These are phyloP conservation scores for Stachybotrys chartarum DNA, from an alignment of 2,329 filamentous ascomycete genomes.

Conservation along the genomic window DNA sequence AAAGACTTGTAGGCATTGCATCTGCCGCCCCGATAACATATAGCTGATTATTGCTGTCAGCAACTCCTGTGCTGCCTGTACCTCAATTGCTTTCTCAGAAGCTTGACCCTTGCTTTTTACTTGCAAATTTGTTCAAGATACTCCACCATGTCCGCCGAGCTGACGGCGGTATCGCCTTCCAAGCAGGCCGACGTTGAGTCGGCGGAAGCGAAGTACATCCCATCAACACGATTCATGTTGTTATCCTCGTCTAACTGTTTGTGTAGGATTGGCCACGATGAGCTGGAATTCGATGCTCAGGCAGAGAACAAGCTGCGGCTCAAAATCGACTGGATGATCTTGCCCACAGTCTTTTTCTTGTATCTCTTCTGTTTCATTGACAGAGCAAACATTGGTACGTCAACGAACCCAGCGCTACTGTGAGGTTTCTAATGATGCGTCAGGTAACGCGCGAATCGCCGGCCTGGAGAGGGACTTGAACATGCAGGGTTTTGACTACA, in stretches of 20 bases:
- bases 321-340: slow-evolving; percentile 52
- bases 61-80: no score
- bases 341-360: slow-evolving; percentile 35
- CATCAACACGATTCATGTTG: no score
- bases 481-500: slow-evolving; percentile 55
- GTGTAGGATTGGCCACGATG: neutral
- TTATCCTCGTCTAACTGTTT: no score
- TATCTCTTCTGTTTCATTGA: slow-evolving; percentile 62
- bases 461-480: slow-evolving; percentile 49
- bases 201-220: neutral
- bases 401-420: no score
- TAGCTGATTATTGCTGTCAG: no score
- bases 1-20: no score
- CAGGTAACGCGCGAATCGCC: slow-evolving; percentile 46
- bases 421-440: neutral
- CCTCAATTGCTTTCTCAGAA: no score
- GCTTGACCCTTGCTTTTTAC: no score
- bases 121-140: no score
- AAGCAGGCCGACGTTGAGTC: neutral
- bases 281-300: slow-evolving; percentile 5
- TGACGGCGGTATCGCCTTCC: neutral
- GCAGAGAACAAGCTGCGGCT: slow-evolving; percentile 28
- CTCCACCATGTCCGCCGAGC: neutral
- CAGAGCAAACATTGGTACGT: slow-evolving; percentile 23
- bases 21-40: no score